Evolutionary conservation across 768 basidiomycete species (phyloP), one percentile per base, ranked within the genome.

Genomic region (Scleroderma bovista): DNA sequence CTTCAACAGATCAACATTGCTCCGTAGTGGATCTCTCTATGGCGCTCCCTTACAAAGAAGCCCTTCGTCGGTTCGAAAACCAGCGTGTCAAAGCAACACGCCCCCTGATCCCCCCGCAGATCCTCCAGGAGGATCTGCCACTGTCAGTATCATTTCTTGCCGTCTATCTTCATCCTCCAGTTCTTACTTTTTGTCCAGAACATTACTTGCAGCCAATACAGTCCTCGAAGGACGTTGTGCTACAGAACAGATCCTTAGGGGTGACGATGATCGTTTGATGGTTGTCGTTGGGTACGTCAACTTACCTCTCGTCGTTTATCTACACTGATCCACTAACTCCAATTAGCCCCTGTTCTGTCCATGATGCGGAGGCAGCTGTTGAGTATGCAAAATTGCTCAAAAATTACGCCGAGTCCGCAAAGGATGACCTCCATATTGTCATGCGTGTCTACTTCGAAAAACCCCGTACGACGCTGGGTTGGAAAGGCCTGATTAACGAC

Each of bases 371-470:
- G 38, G 83, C 89, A 33, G 94, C 92, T 9, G 63, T 89, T 24
- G 90, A 90, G 61, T 96, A 98, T 63, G 95, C 93, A 24, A 78
- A 77, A 47, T 75, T 84, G 44, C 76, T 98, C 40, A 79, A 77
- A 51, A 78, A 72, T 33, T 97, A 97, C 62, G 88, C 93, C 6
- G 85, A 93, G 33, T 68, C 69, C 11, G 82, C 88, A 40, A 82
- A 81, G 61, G 84, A 89, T 11, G 96, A 97, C 58, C 77, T 99
- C 29, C 78, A 87, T 68, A 96, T 99, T 60, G 76, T 98, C 57
- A 98, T 98, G 95, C 86, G 93, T 23, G 93, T 97, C 58, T 98
- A 99, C 75, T 99, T 98, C 63, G 95, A 98, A 61, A 98, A 98
- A 61, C 86, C 86, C 1, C 78, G 95, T 26, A 98, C 95, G 7